Conservation (phyloP, 1,284 basidiomycete genomes). For the Agroathelia rolfsii region DNA sequence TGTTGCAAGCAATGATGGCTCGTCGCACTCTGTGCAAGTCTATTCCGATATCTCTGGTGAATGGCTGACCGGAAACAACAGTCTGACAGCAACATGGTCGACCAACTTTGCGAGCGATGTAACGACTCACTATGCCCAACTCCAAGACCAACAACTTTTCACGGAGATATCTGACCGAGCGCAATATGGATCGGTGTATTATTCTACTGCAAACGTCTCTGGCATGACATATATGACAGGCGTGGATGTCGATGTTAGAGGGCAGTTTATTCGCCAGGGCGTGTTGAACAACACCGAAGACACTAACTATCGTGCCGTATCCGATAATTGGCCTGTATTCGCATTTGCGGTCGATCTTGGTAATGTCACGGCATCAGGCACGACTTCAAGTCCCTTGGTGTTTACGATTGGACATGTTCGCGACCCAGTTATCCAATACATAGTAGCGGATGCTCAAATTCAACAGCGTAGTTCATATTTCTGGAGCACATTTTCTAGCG, state of each 20-base stretch:
- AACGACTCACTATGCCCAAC: too few species aligned
- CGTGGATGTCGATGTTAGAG: too few species aligned
- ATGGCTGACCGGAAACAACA: slow-evolving; percentile 28
- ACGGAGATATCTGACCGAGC: too few species aligned
- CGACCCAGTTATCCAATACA: slow-evolving; percentile 21
- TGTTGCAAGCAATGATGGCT: slow-evolving; percentile 23
- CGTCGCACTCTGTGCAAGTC: slow-evolving; percentile 24
- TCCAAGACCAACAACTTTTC: too few species aligned
- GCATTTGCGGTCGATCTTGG: too few species aligned
- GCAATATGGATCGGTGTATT: slow-evolving; percentile 60
- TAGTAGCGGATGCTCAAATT: slow-evolving; percentile 11
- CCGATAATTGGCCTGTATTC: too few species aligned
- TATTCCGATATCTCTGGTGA: slow-evolving; percentile 31
- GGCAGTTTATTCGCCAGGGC: too few species aligned
- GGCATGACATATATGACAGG: slow-evolving; percentile 54
- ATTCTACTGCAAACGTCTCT: slow-evolving; percentile 40
- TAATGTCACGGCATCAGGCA: too few species aligned
- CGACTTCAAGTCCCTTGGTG: slow-evolving; percentile 14
- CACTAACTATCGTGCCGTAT: too few species aligned
- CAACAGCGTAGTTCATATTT: slow-evolving; percentile 16
- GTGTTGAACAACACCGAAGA: too few species aligned
- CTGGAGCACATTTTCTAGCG: slow-evolving; percentile 8
- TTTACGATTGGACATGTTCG: slow-evolving; percentile 22
- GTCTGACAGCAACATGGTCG: slow-evolving; percentile 18
- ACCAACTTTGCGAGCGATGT: too few species aligned